Evolutionary conservation across 768 basidiomycete species (phyloP), one percentile per base, ranked within the genome.

Genomic region (Tephrocybe rancida): DNA sequence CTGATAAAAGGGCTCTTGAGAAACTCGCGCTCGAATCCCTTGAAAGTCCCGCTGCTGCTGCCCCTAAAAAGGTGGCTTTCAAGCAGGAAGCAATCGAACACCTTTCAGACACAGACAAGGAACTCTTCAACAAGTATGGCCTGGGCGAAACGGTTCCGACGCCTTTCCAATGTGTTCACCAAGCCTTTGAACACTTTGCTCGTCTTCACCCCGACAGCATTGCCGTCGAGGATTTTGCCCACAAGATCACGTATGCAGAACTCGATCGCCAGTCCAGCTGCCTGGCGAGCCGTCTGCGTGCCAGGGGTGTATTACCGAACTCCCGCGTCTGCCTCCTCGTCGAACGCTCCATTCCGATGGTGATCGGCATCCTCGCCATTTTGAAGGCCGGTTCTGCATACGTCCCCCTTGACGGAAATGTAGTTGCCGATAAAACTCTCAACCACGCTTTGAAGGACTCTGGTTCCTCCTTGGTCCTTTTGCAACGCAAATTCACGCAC

Each of bases 321-420:
- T 73, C 77, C 32, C 79, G 83, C 4, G 77, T 85, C 35, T 81
- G 81, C 56, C 68, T 84, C 24, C 71, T 85, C 14, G 73, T 78
- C 8, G 79, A 81, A 54, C 77, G 84, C 22, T 82, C 78, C 19
- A 78, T 84, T 32, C 56, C 66, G 9, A 79, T 83, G 77, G 72
- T 82, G 22, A 66, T 82, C 29, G 82, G 75, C 5, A 80, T 85
- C 48, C 62, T 84, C n/a, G 78, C 77, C 21, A 70, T 80, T 16
- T 72, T 85, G 37, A 84, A 84, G 59, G 77, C 81, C 5, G 83
- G 82, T 5, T 82, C 73, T 7, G 76, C 81, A 1, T 85, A 85
- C 56, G 77, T 84, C 21, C 84, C 83, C 6, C 67, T 83, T 41
- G 84, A 85, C 59, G 83, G 81, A 5, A 77, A 76, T 41, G 76